phyloP scores from a whole-genome alignment of 257 asterid genomes.

The Nicotiana paniculata region DNA sequence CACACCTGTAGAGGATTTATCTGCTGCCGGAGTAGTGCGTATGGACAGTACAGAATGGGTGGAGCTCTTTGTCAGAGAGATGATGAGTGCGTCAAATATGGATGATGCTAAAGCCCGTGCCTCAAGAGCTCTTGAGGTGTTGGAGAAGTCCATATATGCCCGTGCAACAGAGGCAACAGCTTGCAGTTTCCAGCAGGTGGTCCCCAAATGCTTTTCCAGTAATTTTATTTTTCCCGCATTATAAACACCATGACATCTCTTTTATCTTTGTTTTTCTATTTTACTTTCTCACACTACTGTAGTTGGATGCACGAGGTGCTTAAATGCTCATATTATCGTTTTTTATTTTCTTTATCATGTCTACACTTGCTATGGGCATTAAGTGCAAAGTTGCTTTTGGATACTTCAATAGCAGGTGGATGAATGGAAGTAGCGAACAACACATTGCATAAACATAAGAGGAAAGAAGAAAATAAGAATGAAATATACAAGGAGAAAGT shows the following conservation, averaged over 20 bases:
- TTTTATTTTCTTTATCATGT: background rate
- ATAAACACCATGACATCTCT: background rate
- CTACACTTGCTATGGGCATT: background rate
- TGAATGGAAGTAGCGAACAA: background rate
- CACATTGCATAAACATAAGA: background rate
- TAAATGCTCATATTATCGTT: too few species aligned
- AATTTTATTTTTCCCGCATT: background rate
- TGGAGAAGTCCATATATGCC: slow-evolving; percentile 33
- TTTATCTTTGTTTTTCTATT: too few species aligned
- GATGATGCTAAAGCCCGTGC: slow-evolving; percentile 46
- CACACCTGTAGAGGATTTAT: slow-evolving; percentile 29
- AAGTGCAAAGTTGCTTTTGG: background rate
- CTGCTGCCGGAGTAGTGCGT: slow-evolving; percentile 10
- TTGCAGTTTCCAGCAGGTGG: slow-evolving; percentile 56
- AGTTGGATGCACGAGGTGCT: too few species aligned
- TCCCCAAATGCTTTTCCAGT: background rate
- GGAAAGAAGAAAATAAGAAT: background rate
- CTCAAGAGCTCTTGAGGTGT: slow-evolving; percentile 32
- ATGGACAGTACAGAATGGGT: slow-evolving; percentile 36
- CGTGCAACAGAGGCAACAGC: slow-evolving; percentile 51
- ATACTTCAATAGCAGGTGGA: slow-evolving; percentile 1
- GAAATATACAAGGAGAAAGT: background rate
- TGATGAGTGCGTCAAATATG: slow-evolving; percentile 33
- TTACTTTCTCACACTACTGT: too few species aligned
- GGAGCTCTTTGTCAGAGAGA: slow-evolving; percentile 39